phyloP scores from a whole-genome alignment of 495 filamentous ascomycete species.

The Podospora sp. region DNA sequence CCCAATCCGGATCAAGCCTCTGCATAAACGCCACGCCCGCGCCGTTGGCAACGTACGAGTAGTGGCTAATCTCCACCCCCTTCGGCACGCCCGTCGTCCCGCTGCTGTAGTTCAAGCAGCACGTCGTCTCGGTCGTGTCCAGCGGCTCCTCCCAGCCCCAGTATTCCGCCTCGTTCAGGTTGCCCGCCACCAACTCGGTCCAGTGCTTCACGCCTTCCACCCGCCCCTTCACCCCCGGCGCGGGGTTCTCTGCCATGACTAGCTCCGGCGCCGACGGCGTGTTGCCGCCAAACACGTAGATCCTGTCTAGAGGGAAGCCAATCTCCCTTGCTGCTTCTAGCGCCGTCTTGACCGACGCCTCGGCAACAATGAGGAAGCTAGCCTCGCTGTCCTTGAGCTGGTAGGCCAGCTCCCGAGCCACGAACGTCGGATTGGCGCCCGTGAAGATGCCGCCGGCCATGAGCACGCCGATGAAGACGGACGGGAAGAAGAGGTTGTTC shows the following conservation, averaged over 20 bases:
- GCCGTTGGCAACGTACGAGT: conserved; percentile 71
- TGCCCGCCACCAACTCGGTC: conserved; percentile 45
- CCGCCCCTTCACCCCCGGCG: conserved; percentile 40
- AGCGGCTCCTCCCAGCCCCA: conserved; percentile 48
- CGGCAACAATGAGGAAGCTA: conserved; percentile 62
- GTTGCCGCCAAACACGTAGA: conserved; percentile 51
- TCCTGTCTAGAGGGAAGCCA: conserved; percentile 58
- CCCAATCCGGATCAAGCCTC: conserved; percentile 47
- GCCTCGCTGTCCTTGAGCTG: conserved; percentile 74
- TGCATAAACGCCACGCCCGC: conserved; percentile 53
- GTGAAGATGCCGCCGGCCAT: conserved; percentile 81
- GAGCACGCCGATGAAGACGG: conserved; percentile 69
- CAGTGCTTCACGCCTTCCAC: conserved; percentile 43
- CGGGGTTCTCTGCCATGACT: conserved; percentile 43
- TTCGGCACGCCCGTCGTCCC: conserved; percentile 86
- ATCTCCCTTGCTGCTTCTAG: conserved; percentile 66
- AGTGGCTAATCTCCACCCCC: conserved; percentile 78
- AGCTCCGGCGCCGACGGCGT: conserved; percentile 37
- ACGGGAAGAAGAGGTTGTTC: conserved; percentile 74
- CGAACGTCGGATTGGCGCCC: conserved; percentile 77
- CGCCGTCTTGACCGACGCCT: conserved; percentile 61
- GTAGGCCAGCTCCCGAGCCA: conserved; percentile 69
- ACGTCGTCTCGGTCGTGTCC: conserved; percentile 39
- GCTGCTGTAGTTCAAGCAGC: conserved; percentile 69
- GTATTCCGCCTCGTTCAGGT: conserved; percentile 43